A percentile compares a stretch with the other conserved stretches of the same genome.
These are phyloP conservation scores for Phyllosticta capitalensis DNA, from an alignment of 2,329 filamentous ascomycete species.

Conservation along the genomic window DNA sequence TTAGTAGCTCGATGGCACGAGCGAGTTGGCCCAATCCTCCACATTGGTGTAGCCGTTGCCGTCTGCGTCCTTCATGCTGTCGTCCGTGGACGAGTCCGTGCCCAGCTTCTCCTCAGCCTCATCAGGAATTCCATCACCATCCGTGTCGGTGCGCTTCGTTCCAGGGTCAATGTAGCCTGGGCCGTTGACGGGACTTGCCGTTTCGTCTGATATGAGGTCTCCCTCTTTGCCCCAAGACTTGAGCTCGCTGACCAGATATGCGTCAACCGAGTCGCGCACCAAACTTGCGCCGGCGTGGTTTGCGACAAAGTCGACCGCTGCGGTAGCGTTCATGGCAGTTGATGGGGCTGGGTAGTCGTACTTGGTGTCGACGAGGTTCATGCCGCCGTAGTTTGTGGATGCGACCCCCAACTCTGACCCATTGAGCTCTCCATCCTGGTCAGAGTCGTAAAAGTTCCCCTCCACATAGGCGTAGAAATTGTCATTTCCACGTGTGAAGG, in stretches of 20 bases:
- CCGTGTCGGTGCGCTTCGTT: constrained; percentile 33
- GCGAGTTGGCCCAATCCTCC: constrained; percentile 43
- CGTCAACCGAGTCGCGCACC: constrained; percentile 37
- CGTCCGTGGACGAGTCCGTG: constrained; percentile 24
- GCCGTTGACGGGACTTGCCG: constrained; percentile 30
- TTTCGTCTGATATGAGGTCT: constrained; percentile 39
- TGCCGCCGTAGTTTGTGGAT: constrained; percentile 38
- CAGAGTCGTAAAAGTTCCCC: constrained; percentile 44
- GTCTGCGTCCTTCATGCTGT: constrained; percentile 33
- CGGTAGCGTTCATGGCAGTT: constrained; percentile 30
- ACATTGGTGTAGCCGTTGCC: constrained; percentile 38
- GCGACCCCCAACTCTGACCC: constrained; percentile 36
- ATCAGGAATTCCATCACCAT: constrained; percentile 44
- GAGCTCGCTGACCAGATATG: constrained; percentile 34
- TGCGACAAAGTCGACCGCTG: constrained; percentile 34
- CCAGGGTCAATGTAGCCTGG: constrained; percentile 32
- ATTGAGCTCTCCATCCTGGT: constrained; percentile 41
- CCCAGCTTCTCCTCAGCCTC: constrained; percentile 38
- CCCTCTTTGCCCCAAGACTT: constrained; percentile 38
- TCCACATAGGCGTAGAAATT: constrained; percentile 46
- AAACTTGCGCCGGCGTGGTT: constrained; percentile 35
- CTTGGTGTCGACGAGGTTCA: constrained; percentile 33
- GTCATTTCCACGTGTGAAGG: constrained; percentile 47
- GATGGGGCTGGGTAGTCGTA: constrained; percentile 38
- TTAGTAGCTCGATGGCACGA: constrained; percentile 25